phyloP scores from a whole-genome alignment of 805 yeast genomes.

The Pichia californica region DNA sequence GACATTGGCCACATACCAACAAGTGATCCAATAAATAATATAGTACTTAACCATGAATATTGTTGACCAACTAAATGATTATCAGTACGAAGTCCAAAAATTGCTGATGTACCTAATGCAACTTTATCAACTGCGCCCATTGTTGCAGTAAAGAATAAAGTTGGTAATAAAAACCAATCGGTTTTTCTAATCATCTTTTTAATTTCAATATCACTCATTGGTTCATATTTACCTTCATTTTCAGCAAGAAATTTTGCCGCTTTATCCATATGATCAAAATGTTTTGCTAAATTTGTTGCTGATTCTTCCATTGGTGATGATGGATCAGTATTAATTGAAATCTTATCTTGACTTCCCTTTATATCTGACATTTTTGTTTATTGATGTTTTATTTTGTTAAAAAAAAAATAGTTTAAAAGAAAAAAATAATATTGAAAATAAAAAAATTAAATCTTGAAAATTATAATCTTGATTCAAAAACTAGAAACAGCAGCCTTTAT shows the following conservation, averaged over 20 bases:
- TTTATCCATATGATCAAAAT: conserved; percentile 1
- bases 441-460: too few species aligned
- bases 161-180: conserved; percentile 32
- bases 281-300: not conserved
- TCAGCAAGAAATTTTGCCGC: conserved; percentile 7
- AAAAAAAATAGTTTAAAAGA: too few species aligned
- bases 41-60: conserved; percentile 25
- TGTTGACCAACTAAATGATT: conserved; percentile 25
- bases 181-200: conserved; percentile 30
- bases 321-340: not conserved
- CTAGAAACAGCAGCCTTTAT: too few species aligned
- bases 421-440: too few species aligned
- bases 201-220: conserved; percentile 22
- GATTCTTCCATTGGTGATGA: not conserved
- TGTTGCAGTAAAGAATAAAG: conserved; percentile 10
- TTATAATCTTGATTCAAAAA: too few species aligned
- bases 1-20: conserved; percentile 49
- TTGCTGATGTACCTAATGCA: conserved; percentile 13
- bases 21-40: conserved; percentile 35
- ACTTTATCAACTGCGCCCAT: conserved; percentile 8
- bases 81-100: conserved; percentile 20
- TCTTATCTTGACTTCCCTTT: not conserved
- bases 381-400: too few species aligned
- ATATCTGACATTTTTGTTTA: conserved; percentile 16
- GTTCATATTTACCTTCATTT: conserved; percentile 6